Percentiles rank a stretch among this genome's conserved stretches.
These are phyloP conservation scores for Chloranthus sessilifolius DNA, from an alignment of 164 flowering plant genomes.

Conservation along the genomic window DNA sequence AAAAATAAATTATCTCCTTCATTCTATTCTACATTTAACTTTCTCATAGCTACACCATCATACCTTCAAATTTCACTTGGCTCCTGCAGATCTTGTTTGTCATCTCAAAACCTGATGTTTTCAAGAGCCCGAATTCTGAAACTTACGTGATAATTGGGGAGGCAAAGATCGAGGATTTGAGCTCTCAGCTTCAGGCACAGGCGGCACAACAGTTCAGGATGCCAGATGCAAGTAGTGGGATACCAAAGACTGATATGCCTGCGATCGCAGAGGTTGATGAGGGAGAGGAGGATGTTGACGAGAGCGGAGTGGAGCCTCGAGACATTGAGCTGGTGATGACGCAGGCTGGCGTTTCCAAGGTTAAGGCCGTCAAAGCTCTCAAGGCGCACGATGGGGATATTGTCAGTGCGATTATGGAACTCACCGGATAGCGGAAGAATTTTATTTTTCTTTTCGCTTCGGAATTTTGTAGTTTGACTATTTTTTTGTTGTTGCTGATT, in stretches of 20 bases:
- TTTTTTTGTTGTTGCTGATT: too few relatives aligned
- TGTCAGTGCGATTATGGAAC: conserved; percentile 93
- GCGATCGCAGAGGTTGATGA: conserved; percentile 47
- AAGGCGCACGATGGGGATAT: conserved; percentile 69
- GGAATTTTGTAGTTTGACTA: too few relatives aligned
- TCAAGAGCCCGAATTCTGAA: conserved; percentile 89
- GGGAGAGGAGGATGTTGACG: conserved; percentile 84
- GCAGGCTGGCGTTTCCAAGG: conserved; percentile 77
- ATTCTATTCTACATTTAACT: not conserved
- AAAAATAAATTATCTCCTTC: not conserved
- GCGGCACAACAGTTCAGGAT: conserved; percentile 92
- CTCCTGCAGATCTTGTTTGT: conserved; percentile 60
- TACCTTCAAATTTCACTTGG: not conserved
- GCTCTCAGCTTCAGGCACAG: conserved; percentile 85
- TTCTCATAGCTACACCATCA: not conserved
- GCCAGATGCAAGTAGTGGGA: conserved; percentile 55
- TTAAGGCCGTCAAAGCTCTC: conserved; percentile 86
- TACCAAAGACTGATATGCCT: conserved; percentile 50
- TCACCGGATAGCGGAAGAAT: conserved; percentile 41
- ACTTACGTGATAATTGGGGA: conserved; percentile 84
- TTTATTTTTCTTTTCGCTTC: not conserved
- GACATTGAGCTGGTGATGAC: conserved; percentile 92
- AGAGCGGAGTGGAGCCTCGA: conserved; percentile 69
- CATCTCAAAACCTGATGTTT: conserved; percentile 90
- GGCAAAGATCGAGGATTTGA: conserved; percentile 91